phyloP scores from a whole-genome alignment of 495 filamentous ascomycete genomes.

The Aspergillus sclerotioniger region DNA sequence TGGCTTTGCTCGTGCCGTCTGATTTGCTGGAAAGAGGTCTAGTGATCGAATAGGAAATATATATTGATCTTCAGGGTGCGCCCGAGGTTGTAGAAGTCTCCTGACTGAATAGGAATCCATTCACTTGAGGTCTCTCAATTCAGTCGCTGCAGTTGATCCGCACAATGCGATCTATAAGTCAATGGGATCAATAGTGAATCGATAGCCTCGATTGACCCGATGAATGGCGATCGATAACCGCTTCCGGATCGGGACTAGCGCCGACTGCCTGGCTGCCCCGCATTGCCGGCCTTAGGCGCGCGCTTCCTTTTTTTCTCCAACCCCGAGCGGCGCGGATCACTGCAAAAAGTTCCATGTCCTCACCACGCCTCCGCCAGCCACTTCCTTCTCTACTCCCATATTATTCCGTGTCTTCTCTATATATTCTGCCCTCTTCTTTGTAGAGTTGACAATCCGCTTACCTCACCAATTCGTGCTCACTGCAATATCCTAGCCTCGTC shows the following conservation, averaged over 20 bases:
- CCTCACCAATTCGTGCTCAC: background rate
- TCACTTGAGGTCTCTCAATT: too few species aligned
- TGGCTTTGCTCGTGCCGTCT: slow-evolving; percentile 5
- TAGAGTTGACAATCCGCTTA: background rate
- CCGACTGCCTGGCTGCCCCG: slow-evolving; percentile 7
- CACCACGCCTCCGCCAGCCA: background rate
- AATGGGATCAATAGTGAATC: background rate
- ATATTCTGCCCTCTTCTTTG: background rate
- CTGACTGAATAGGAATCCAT: background rate
- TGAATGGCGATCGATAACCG: background rate
- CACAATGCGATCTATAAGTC: too few species aligned
- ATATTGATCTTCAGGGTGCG: slow-evolving; percentile 12
- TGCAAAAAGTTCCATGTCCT: slow-evolving; percentile 1
- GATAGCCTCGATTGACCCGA: too few species aligned
- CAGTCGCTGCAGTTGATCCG: too few species aligned
- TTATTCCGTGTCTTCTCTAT: background rate
- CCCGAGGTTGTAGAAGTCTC: background rate
- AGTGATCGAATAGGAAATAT: slow-evolving; percentile 20
- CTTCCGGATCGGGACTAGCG: slow-evolving; percentile 11
- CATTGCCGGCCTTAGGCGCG: slow-evolving; percentile 17
- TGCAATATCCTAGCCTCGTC: background rate
- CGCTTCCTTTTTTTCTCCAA: slow-evolving; percentile 13
- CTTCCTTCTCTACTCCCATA: too few species aligned
- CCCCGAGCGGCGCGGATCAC: background rate
- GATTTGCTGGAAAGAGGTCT: slow-evolving; percentile 13